Evolutionary conservation across 1,284 basidiomycete species (phyloP), one percentile per base, ranked within the genome.

Genomic region (Sporisorium reilianum): DNA sequence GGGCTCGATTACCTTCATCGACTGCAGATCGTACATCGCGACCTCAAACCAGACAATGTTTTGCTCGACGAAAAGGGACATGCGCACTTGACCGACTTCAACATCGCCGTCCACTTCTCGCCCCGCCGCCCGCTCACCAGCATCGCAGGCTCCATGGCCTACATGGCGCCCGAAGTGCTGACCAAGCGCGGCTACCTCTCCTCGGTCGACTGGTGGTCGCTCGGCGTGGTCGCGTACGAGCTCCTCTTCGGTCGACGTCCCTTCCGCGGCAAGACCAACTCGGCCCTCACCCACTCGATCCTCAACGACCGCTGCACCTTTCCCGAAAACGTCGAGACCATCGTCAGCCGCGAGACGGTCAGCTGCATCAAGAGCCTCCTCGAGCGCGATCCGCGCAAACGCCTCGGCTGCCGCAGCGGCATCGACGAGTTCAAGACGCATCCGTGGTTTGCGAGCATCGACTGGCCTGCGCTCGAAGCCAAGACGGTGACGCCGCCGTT

Each of bases 31-130:
- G 93, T 97, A 56, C 96, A 99, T 86, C 76, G 79, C 16, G 78
- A 80, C 53, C 86, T 99, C 68, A 98, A 99, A 85, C 96, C 96
- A 1, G 96, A 99, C 85, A 98, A 99, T 84, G 92, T 99, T 73
- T 88, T 99, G 12, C 88, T 99, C 42, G 96, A 98, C 85, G 90
- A 92, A 46, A 87, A 89, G 78, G 96, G 96, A 0, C 95, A 99
- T 84, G 96, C 94, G 0, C 95, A 98, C 84, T 88, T 99, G 72
- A 98, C 96, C 16, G 96, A 98, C 86, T 97, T 99, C 87, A 99
- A 99, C 85, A 95, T 98, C 77, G 96, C 95, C 16, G 95, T 98
- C 9, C 96, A 98, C 85, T 97, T 94, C 84, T 95, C 94, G 8
- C 91, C 94, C 60, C 88, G 91, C 48, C 88, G 93, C 34, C 85